Percentiles rank a stretch among this genome's conserved stretches.
phyloP scores from a whole-genome alignment of 140 eudicot genomes.

The Senecio squalidus region DNA sequence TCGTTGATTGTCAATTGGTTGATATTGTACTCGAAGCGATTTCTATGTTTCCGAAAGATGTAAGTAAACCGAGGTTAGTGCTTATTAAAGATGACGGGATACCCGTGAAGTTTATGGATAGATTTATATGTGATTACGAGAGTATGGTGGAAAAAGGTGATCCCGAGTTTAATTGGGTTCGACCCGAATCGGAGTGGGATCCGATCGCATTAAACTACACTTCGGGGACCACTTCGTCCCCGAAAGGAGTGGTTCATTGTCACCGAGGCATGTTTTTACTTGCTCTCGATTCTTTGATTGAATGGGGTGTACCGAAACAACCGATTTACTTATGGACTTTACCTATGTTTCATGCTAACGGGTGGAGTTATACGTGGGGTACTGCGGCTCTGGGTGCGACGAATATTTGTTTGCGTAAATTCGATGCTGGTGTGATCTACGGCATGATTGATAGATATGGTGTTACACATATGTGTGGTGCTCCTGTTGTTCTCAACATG shows the following conservation, averaged over 20 bases:
- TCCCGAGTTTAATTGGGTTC: slow-evolving; percentile 42
- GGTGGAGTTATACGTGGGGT: slow-evolving; percentile 81
- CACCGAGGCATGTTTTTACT: slow-evolving; percentile 47
- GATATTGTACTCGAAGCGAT: slow-evolving; percentile 40
- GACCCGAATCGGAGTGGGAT: slow-evolving; percentile 49
- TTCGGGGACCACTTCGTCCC: slow-evolving; percentile 75
- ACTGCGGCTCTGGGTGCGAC: slow-evolving; percentile 72
- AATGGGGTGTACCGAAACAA: slow-evolving; percentile 51
- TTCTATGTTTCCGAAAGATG: slow-evolving; percentile 28
- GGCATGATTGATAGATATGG: slow-evolving; percentile 28
- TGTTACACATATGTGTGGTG: slow-evolving; percentile 84
- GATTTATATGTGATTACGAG: slow-evolving; percentile 30
- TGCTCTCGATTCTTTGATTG: slow-evolving; percentile 39
- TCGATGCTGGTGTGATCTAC: slow-evolving; percentile 38
- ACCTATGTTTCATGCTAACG: slow-evolving; percentile 80
- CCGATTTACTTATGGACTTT: slow-evolving; percentile 75
- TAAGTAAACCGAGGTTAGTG: slow-evolving; percentile 31
- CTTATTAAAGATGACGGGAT: slow-evolving; percentile 31
- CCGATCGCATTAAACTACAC: slow-evolving; percentile 70
- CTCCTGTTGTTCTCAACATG: slow-evolving; percentile 74
- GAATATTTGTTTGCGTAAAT: slow-evolving; percentile 58
- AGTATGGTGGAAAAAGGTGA: slow-evolving; percentile 44
- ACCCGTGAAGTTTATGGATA: not conserved
- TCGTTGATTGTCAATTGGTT: slow-evolving; percentile 42
- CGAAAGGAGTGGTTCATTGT: slow-evolving; percentile 67